Conservation (phyloP, 1,284 basidiomycete genomes). For the Testicularia cyperi region DNA sequence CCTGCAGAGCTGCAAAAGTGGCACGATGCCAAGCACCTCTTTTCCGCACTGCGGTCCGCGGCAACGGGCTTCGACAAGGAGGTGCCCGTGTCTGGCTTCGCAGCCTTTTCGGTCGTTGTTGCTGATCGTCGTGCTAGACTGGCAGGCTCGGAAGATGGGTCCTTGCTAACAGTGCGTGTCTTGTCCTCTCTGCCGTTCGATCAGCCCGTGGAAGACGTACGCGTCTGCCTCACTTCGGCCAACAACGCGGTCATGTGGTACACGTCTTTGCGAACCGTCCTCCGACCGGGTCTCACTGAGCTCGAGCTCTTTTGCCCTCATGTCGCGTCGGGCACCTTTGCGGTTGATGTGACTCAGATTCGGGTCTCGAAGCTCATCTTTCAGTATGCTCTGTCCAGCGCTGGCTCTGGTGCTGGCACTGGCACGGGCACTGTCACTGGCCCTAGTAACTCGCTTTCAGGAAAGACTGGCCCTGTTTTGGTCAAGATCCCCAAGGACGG, state of each 20-base stretch:
- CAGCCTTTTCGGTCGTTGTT: conserved; percentile 24
- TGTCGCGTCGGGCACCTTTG: conserved; percentile 40
- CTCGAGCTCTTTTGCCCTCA: conserved; percentile 41
- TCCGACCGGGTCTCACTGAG: conserved; percentile 30
- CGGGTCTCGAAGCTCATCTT: conserved; percentile 42
- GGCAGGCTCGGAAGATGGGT: conserved; percentile 40
- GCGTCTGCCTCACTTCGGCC: conserved; percentile 40
- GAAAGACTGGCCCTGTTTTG: conserved; percentile 5
- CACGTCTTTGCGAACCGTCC: conserved; percentile 20
- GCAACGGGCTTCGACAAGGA: conserved; percentile 30
- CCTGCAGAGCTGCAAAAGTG: conserved; percentile 5
- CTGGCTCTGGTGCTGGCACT: not conserved
- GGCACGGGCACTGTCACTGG: too few relatives aligned
- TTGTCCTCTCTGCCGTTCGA: conserved; percentile 15
- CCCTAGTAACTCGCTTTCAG: too few relatives aligned
- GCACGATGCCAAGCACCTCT: conserved; percentile 20
- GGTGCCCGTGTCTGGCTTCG: conserved; percentile 38
- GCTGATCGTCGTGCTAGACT: conserved; percentile 4
- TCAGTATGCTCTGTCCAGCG: conserved; percentile 36
- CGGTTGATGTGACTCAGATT: conserved; percentile 53
- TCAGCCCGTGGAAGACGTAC: conserved; percentile 47
- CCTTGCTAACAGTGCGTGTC: conserved; percentile 30
- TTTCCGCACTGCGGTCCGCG: conserved; percentile 24
- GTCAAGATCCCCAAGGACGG: conserved; percentile 50
- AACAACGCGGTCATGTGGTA: conserved; percentile 45